Conservation (phyloP, 805 yeast species). For the Barnettozyma sp. region DNA sequence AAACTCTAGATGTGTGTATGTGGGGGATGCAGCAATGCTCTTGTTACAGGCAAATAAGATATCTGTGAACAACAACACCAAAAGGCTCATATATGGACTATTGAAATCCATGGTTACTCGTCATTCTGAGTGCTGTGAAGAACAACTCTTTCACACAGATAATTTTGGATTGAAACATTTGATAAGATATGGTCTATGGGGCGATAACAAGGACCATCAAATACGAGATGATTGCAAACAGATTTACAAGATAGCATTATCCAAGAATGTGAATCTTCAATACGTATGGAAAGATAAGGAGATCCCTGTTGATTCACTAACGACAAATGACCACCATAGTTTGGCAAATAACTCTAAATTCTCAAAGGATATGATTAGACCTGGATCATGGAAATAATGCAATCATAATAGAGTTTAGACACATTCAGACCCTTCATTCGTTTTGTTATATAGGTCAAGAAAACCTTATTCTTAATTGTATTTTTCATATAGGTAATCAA, state of each 20-base stretch:
- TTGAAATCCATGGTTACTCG: neutral
- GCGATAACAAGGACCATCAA: slow-evolving; percentile 3
- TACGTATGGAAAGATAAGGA: slow-evolving; percentile 4
- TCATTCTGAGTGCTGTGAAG: slow-evolving; percentile 8
- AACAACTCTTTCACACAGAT: slow-evolving; percentile 24
- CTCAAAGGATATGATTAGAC: slow-evolving; percentile 4
- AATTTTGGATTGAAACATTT: slow-evolving; percentile 12
- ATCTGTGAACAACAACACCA: slow-evolving; percentile 10
- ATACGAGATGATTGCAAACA: slow-evolving; percentile 1
- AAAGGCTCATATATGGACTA: slow-evolving; percentile 5
- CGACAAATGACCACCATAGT: neutral
- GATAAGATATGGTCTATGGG: slow-evolving; percentile 4
- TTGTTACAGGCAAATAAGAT: slow-evolving; percentile 30
- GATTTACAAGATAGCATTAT: slow-evolving; percentile 3
- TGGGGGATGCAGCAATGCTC: slow-evolving; percentile 28
- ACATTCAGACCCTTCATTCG: too few species aligned
- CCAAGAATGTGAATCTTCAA: slow-evolving; percentile 7
- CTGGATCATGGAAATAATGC: slow-evolving; percentile 8
- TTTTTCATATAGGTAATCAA: too few species aligned
- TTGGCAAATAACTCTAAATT: neutral
- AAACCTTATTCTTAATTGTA: too few species aligned
- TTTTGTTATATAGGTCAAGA: too few species aligned
- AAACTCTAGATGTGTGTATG: slow-evolving; percentile 27
- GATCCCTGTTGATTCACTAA: neutral
- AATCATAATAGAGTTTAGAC: too few species aligned